Base-by-base conservation (phyloP, 371 early-diverging fungal species). In the Mortierella sp. region DNA sequence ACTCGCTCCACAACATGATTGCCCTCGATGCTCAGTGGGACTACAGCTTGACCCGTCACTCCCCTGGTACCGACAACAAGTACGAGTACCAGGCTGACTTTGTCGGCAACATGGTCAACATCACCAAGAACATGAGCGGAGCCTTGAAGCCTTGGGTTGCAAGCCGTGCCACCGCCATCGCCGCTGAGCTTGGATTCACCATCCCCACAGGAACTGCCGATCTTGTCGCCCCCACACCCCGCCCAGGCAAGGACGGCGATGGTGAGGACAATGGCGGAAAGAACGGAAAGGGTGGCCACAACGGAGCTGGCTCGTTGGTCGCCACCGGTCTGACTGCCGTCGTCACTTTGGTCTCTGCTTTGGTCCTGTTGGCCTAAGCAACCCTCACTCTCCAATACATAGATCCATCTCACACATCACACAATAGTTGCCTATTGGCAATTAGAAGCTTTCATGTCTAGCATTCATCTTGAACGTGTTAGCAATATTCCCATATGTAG, bases 1-100 rank as follows among this genome's bases (percentile, higher is more conserved):
- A 69, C 13, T 85, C 74, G 21, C 69, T 84, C 71, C 71, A 76
- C 37, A 45, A 76, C 28, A 84, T 87, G 86, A 73, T 87, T 53
- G 48, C 70, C 9, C 72, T 81, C 56, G 87, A 87, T 58, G 80
- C 83, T 51, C 61, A 71, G n/a, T 87, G 87, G 87, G 82, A 83
- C 49, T 63, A 74, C 24, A 43, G 71, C 12, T 54, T 85, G 34
- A 46, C 67, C 16, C 74, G 79, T 31, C 54, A 65, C 43, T 84
- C 85, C 21, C 81, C 85, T 16, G 87, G 87, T 40, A 72, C 67
- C 21, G 57, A 71, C 28, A 60, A 57, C 41, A 62, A 61, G 29
- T 85, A 67, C 49, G 85, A 85, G 10, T 57, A 80, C 7, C 60
- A 67, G 0, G 10, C 10, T 10, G 80, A 84, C 52, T 82, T 85